Conservation (phyloP, 345 rosid genomes). For the Citrus medica region DNA sequence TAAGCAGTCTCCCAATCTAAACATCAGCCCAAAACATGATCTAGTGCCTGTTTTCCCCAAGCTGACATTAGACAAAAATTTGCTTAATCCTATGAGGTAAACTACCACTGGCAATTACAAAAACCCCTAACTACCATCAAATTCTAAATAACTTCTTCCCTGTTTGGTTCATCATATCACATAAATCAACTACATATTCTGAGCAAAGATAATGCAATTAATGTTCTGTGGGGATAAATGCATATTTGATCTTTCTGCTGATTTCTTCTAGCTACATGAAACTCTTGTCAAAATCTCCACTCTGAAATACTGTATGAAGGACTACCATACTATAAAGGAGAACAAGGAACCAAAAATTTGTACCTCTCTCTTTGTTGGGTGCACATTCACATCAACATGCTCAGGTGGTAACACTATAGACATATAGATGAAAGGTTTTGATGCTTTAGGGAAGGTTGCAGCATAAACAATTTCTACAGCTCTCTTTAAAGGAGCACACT, state of each 20-base stretch:
- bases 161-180: neutral
- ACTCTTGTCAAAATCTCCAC: neutral
- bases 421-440: slow-evolving; percentile 91
- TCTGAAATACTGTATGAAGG: neutral
- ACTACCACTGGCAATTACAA: neutral
- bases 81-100: neutral
- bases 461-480: slow-evolving; percentile 90
- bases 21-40: neutral
- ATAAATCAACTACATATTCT: neutral
- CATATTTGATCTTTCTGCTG: neutral
- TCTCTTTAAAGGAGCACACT: slow-evolving; percentile 87
- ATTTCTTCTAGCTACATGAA: neutral
- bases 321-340: neutral
- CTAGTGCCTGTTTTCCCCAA: neutral
- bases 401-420: slow-evolving; percentile 79
- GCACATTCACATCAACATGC: slow-evolving; percentile 95
- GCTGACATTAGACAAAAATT: neutral
- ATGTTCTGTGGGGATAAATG: neutral
- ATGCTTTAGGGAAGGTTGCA: slow-evolving; percentile 92
- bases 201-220: neutral
- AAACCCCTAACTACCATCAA: neutral
- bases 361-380: slow-evolving; percentile 97
- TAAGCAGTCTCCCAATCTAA: neutral
- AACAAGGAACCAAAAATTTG: neutral
- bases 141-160: neutral